Evolutionary conservation across 495 filamentous ascomycete species (phyloP), one percentile per base, ranked within the genome.

Genomic region (Lentithecium fluviatile): DNA sequence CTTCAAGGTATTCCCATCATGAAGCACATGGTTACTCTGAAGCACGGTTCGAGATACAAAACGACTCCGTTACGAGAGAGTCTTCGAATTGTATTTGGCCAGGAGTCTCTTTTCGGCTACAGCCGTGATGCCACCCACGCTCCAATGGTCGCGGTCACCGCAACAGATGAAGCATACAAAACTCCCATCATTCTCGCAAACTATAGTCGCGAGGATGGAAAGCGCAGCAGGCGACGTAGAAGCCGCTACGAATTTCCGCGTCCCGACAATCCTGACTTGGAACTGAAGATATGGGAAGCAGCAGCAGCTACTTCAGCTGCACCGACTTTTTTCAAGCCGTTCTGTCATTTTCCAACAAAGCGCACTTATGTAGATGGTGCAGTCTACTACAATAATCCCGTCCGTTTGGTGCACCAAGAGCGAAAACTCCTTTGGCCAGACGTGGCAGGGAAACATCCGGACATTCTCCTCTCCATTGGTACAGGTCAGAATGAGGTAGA

Each of bases 261-360:
- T 12, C 74, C 74, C 4, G 73, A 78, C 48, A 56, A 69, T 2
- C 70, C 72, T 4, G 23, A 58, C 24, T 59, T 70, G 7, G 77
- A 78, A 59, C 48, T 79, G 24, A 70, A 72, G 51, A 69, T 68
- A 5, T 79, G 75, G 77, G 73, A 81, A 73, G 77, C 75, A 2
- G 76, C 72, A 12, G 70, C 76, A 20, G 77, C 78, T 19, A 78
- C 79, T 2, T 74, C 75, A 13, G 79, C 80, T 5, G 72, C 77
- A 10, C 78, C 77, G 6, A 69, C 62, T 7, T 73, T 70, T 38
- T 82, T 82, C 70, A 76, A 77, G 60, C 71, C 76, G 4, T 79
- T 77, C 54, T 62, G 72, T 32, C 67, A 73, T 29, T 56, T 68
- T 19, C 51, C 57, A 57, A 71, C 69, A 5, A 29, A 58, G 6